Conservation (phyloP, 2,329 filamentous ascomycete genomes). For the Fusarium nygamai region DNA sequence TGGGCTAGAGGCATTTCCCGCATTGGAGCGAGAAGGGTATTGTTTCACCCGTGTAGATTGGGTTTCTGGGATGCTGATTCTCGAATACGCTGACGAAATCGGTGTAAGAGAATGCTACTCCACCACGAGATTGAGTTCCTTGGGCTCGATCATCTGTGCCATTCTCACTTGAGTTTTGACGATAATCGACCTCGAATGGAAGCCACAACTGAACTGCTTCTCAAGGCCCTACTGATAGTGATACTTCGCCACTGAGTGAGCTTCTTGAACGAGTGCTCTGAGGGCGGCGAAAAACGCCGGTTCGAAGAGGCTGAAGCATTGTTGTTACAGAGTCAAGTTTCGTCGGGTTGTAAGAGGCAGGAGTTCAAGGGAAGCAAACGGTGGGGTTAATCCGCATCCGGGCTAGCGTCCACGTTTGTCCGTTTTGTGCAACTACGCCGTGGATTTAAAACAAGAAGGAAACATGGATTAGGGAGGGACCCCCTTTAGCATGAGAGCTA, state of each 20-base stretch:
- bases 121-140: neutral
- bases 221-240: neutral
- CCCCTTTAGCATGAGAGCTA: neutral
- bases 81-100: neutral
- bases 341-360: conserved; percentile 45
- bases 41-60: conserved; percentile 29
- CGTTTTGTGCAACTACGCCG: conserved; percentile 20
- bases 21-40: conserved; percentile 32
- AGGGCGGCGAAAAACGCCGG: neutral
- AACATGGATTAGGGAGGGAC: conserved; percentile 18
- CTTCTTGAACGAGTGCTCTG: conserved; percentile 6
- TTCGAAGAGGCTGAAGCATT: conserved; percentile 53
- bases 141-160: neutral
- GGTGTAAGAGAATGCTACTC: conserved; percentile 4
- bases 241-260: neutral
- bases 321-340: conserved; percentile 59
- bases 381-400: conserved; percentile 8
- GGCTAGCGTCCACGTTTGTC: conserved; percentile 12
- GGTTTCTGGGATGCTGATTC: conserved; percentile 10
- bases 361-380: conserved; percentile 30
- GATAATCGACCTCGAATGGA: neutral
- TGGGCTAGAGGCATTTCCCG: conserved; percentile 24
- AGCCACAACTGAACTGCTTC: conserved; percentile 12
- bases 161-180: neutral
- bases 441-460: conserved; percentile 33